phyloP scores from a whole-genome alignment of 2,329 filamentous ascomycete genomes.

The Sclerotinia subarctica region DNA sequence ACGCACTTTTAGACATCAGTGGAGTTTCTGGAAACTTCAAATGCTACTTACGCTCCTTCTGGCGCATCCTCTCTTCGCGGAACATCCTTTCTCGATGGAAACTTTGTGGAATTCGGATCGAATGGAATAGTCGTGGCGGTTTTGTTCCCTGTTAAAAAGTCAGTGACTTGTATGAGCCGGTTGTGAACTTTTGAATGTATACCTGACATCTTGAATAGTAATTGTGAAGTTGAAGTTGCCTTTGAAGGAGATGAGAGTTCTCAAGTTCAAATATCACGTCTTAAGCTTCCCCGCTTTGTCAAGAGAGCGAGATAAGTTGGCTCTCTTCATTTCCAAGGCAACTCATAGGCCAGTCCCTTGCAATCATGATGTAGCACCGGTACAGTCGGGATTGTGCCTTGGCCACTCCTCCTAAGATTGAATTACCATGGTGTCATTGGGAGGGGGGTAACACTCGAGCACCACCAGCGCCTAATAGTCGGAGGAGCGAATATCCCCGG shows the following conservation, averaged over 20 bases:
- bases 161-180: constrained; percentile 32
- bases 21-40: background rate
- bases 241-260: background rate
- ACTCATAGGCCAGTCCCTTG: no score
- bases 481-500: no score
- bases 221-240: no score
- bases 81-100: constrained; percentile 34
- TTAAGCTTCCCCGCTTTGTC: background rate
- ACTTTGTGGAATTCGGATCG: constrained; percentile 36
- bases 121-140: constrained; percentile 34
- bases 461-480: no score
- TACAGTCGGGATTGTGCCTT: no score
- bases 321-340: background rate
- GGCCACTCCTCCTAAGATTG: no score
- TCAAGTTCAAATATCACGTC: background rate
- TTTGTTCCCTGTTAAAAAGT: constrained; percentile 31
- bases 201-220: constrained; percentile 26
- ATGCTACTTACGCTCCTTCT: constrained; percentile 32
- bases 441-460: background rate
- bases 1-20: constrained; percentile 28
- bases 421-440: background rate
- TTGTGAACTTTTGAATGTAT: constrained; percentile 22
- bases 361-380: no score
- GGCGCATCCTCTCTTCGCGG: constrained; percentile 35
- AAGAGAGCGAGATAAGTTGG: background rate